phyloP scores from a whole-genome alignment of 2,329 filamentous ascomycete species.

The Calycina marina region DNA sequence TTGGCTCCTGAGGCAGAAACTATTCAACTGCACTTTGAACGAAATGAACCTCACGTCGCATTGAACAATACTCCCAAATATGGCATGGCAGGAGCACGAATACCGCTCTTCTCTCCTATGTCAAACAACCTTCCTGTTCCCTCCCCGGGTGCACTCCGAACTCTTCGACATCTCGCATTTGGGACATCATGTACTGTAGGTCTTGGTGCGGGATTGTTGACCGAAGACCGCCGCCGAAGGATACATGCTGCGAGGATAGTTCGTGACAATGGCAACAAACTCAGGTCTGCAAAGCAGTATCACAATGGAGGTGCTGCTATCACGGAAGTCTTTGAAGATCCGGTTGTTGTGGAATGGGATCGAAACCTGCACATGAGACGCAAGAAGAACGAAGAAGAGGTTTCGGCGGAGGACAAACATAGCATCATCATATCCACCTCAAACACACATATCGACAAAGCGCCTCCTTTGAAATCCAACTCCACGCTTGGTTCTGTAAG shows the following conservation, averaged over 20 bases:
- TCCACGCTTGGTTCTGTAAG: too few species aligned
- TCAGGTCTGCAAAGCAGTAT: constrained; percentile 30
- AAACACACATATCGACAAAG: too few species aligned
- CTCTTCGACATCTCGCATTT: constrained; percentile 38
- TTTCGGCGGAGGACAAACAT: too few species aligned
- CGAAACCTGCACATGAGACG: constrained; percentile 10
- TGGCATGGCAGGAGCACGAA: too few species aligned
- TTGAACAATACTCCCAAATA: too few species aligned
- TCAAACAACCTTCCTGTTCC: constrained; percentile 32
- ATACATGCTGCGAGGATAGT: constrained; percentile 35
- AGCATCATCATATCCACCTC: too few species aligned
- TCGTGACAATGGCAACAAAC: constrained; percentile 36
- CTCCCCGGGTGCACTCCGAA: constrained; percentile 39
- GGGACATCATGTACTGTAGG: constrained; percentile 43
- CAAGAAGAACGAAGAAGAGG: too few species aligned
- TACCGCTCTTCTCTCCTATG: constrained; percentile 13
- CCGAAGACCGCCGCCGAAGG: constrained; percentile 41
- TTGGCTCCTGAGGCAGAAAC: neutral
- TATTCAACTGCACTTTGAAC: too few species aligned
- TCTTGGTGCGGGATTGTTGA: constrained; percentile 26
- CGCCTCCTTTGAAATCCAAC: too few species aligned
- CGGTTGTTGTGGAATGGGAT: too few species aligned
- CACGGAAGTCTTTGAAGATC: constrained; percentile 14
- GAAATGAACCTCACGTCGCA: too few species aligned
- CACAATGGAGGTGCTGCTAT: constrained; percentile 18